Evolutionary conservation across 331 rosid species (phyloP).

Genomic region (Spiraea crenata): DNA sequence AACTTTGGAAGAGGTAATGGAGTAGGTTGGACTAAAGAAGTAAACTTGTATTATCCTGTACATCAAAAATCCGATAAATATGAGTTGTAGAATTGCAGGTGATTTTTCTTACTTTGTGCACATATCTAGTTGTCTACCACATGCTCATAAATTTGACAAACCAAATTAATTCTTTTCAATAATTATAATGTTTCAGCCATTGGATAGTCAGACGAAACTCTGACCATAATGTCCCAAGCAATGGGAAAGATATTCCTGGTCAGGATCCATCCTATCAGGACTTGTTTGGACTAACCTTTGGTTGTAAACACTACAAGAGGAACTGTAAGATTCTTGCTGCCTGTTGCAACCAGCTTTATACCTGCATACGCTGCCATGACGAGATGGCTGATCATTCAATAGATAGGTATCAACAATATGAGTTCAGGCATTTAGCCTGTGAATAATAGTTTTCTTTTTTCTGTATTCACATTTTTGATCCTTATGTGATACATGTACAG

Average conservation of each 20-base stretch:
- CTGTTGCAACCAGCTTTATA: constrained; percentile 83
- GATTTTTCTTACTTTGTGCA: background rate
- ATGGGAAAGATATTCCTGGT: constrained; percentile 59
- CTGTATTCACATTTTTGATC: constrained; percentile 21
- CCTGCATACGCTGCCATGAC: constrained; percentile 90
- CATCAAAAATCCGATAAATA: background rate
- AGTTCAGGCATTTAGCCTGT: constrained; percentile 4
- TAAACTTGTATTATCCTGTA: background rate
- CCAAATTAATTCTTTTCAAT: constrained; percentile 2
- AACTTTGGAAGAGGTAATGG: background rate
- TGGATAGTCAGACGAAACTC: constrained; percentile 72
- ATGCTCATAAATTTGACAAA: background rate
- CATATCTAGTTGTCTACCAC: constrained; percentile 4
- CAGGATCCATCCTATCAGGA: constrained; percentile 75
- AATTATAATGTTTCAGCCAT: constrained; percentile 61
- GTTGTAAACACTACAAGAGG: constrained; percentile 95
- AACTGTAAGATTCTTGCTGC: constrained; percentile 80
- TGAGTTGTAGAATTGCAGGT: background rate
- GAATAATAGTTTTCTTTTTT: constrained; percentile 15
- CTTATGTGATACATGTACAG: constrained; percentile 42
- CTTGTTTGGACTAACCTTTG: constrained; percentile 49
- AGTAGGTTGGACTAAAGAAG: background rate
- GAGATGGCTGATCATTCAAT: constrained; percentile 64
- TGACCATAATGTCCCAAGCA: constrained; percentile 33
- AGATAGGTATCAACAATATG: constrained; percentile 56